These are phyloP conservation scores for Lunularia cruciata DNA, from an alignment of 225 moss, liverwort and hornwort species.

Conservation along the genomic window DNA sequence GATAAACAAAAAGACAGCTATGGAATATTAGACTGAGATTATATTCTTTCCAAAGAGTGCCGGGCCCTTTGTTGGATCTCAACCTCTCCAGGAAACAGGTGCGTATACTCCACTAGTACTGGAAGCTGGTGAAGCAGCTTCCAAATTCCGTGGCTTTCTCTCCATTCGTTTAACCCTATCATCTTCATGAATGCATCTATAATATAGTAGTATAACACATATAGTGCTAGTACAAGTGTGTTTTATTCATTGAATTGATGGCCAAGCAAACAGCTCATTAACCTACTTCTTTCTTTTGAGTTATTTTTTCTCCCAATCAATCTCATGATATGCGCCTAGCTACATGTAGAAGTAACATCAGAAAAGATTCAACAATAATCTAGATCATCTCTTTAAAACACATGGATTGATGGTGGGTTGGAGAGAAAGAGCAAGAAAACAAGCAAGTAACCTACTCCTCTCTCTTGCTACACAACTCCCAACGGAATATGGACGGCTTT, in stretches of 20 bases:
- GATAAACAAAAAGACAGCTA: no score
- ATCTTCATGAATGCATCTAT: conserved; percentile 1
- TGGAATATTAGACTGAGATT: no score
- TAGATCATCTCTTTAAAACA: background rate
- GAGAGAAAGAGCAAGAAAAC: conserved; percentile 3
- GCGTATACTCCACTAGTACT: background rate
- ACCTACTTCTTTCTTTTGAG: background rate
- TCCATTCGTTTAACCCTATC: background rate
- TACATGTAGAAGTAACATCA: background rate
- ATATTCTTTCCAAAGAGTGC: no score
- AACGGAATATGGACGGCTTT: background rate
- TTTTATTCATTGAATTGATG: background rate
- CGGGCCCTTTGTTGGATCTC: no score
- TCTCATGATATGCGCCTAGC: no score
- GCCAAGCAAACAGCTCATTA: background rate
- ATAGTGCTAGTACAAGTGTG: background rate
- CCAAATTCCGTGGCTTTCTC: background rate
- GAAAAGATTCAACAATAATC: background rate
- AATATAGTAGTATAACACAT: background rate
- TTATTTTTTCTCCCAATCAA: background rate
- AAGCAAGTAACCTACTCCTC: background rate
- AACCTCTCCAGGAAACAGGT: background rate
- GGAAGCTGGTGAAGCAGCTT: background rate
- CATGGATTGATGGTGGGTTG: background rate
- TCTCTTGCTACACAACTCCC: conserved; percentile 1